phyloP scores from a whole-genome alignment of 768 basidiomycete genomes.

The Boletus insuetus region DNA sequence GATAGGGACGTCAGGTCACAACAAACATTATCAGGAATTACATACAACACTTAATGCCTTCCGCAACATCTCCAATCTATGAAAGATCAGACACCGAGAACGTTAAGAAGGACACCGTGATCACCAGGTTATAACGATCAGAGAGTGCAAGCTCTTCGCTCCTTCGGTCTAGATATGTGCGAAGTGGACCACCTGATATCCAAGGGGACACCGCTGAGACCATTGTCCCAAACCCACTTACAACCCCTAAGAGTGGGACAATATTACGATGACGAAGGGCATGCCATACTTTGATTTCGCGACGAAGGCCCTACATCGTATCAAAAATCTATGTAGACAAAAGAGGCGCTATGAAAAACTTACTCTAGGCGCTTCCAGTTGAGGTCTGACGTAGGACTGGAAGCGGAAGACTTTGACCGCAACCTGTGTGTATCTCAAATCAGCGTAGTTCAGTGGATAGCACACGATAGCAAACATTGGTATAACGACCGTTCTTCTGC shows the following conservation, averaged over 20 bases:
- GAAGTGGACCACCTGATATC: background rate
- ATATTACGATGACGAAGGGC: constrained; percentile 1
- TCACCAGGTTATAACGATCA: background rate
- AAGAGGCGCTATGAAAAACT: background rate
- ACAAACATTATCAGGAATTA: background rate
- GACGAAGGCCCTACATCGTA: background rate
- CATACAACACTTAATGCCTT: constrained; percentile 1
- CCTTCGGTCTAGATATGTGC: background rate
- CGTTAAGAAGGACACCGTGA: background rate
- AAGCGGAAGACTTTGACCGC: background rate
- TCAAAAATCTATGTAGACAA: background rate
- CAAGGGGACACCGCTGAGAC: constrained; percentile 1
- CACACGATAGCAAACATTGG: background rate
- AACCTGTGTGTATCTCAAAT: background rate
- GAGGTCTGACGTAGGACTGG: background rate
- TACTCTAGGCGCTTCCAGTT: background rate
- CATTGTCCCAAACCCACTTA: background rate
- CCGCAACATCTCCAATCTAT: background rate
- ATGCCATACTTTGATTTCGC: constrained; percentile 4
- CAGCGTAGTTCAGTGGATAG: background rate
- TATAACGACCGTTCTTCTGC: background rate
- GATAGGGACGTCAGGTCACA: background rate
- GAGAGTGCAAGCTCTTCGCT: background rate
- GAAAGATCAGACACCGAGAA: background rate
- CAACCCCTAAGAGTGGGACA: background rate